phyloP scores from a whole-genome alignment of 2,329 filamentous ascomycete species.

The Exophiala sp. region DNA sequence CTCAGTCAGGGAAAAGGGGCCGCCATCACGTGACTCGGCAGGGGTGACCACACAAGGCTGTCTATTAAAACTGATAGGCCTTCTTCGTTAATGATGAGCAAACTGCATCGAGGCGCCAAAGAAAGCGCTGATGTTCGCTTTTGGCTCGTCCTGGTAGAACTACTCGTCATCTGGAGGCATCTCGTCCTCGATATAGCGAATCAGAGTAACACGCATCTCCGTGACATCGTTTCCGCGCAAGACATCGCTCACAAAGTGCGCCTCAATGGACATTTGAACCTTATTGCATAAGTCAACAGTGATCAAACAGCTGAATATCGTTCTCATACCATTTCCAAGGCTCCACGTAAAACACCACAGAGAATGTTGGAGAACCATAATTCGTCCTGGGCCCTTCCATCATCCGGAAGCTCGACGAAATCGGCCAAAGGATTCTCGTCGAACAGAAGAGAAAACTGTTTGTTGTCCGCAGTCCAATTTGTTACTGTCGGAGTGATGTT shows the following conservation, averaged over 20 bases:
- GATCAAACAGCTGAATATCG: background rate
- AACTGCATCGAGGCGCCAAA: background rate
- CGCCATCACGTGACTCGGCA: background rate
- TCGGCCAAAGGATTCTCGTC: slow-evolving; percentile 96
- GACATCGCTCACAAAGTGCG: slow-evolving; percentile 91
- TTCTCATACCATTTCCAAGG: slow-evolving; percentile 81
- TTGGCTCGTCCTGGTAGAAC: slow-evolving; percentile 23
- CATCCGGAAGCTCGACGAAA: slow-evolving; percentile 95
- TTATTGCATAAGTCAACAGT: slow-evolving; percentile 32
- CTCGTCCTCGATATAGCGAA: slow-evolving; percentile 96
- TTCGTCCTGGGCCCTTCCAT: slow-evolving; percentile 91
- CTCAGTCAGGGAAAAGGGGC: background rate
- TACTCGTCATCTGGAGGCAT: slow-evolving; percentile 94
- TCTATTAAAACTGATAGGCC: background rate
- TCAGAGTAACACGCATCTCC: slow-evolving; percentile 89
- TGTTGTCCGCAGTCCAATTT: slow-evolving; percentile 94
- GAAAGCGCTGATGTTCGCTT: background rate
- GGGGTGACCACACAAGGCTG: background rate
- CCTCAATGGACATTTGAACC: slow-evolving; percentile 97
- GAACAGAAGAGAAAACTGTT: slow-evolving; percentile 92
- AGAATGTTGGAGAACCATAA: slow-evolving; percentile 98
- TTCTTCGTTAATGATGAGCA: background rate
- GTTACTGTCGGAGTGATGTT: slow-evolving; percentile 92
- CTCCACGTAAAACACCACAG: slow-evolving; percentile 84
- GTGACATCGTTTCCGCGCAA: slow-evolving; percentile 92